Base-by-base conservation (phyloP, 768 basidiomycete genomes). In the Kwoniella botswanensis region DNA sequence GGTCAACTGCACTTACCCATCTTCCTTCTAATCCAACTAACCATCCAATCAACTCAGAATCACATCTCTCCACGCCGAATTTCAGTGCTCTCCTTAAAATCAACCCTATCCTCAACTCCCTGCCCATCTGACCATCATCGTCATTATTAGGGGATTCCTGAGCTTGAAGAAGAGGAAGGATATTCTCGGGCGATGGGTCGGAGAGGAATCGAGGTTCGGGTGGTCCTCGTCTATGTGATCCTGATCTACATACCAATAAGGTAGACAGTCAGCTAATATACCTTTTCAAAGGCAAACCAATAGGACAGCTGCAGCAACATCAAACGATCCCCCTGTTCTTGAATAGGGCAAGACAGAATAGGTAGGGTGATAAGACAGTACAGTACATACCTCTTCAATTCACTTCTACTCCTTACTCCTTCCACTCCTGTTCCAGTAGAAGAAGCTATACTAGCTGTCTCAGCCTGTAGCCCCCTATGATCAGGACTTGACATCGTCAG, bases 21-120 rank as follows among this genome's bases (percentile, higher is more conserved):
- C 18, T 41, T 2, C 78, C 82, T n/a, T 72, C 59, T 57, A 83
- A 35, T 1, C 78, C 82, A 12, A 71, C 59, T 57, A 83, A 35
- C 35, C 35, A 35, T 35, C 35, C 35, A 35, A 35, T 3, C 67
- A 74, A 2, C 68, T 63, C 7, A 83, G 64, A 22, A 83, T 62
- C 46, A 82, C 71, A 68, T 18, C 71, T 71, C 41, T 74, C 71
- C 1, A 81, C 71, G 1, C 75, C 80, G 66, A 70, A 78, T 57
- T 60, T 64, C 2, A 83, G 58, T 3, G 82, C 72, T 46, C 79
- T 69, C 18, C 76, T 72, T 5, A 82, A 67, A 6, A 81, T 65
- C 44, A 79, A 58, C 3, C 73, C 68, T 1, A 65, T 29, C 21
- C 74, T 59, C 18, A 74, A 21, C 17, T 74, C 70, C 18, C 63